A percentile compares a stretch with the other conserved stretches of the same genome.
These are phyloP conservation scores for Hemileia vastatrix DNA, from an alignment of 1,284 basidiomycete genomes.

Conservation along the genomic window DNA sequence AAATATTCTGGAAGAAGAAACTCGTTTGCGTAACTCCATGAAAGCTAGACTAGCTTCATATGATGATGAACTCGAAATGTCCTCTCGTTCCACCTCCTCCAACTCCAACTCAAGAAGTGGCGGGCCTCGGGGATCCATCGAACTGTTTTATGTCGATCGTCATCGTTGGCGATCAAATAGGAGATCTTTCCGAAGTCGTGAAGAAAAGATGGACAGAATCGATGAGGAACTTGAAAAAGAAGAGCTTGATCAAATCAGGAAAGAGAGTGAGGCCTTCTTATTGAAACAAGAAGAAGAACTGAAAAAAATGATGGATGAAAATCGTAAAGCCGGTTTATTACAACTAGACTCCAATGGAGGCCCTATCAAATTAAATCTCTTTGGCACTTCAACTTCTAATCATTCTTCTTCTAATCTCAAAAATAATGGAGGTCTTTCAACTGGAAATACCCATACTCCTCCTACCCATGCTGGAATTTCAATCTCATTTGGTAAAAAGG, in stretches of 20 bases:
- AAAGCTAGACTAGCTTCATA: slow-evolving; percentile 25
- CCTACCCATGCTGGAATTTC: slow-evolving; percentile 17
- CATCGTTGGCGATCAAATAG: slow-evolving; percentile 36
- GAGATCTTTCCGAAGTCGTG: slow-evolving; percentile 31
- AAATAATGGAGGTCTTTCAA: slow-evolving; percentile 3
- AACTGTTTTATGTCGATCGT: slow-evolving; percentile 30
- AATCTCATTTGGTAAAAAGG: slow-evolving; percentile 25
- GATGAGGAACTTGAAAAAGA: slow-evolving; percentile 36
- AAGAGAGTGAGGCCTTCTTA: slow-evolving; percentile 39
- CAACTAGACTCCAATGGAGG: slow-evolving; percentile 25
- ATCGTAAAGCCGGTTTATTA: slow-evolving; percentile 16
- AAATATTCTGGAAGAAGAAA: slow-evolving; percentile 21
- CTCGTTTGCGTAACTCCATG: slow-evolving; percentile 23
- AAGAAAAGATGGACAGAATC: slow-evolving; percentile 37
- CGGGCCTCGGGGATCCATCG: slow-evolving; percentile 28
- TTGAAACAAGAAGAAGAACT: slow-evolving; percentile 36
- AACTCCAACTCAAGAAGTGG: too few relatives aligned
- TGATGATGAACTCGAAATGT: slow-evolving; percentile 29
- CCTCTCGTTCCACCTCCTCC: too few relatives aligned
- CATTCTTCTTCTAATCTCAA: slow-evolving; percentile 5
- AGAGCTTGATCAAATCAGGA: slow-evolving; percentile 34
- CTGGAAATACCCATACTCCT: slow-evolving; percentile 23
- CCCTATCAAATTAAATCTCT: slow-evolving; percentile 25
- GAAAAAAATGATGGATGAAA: slow-evolving; percentile 24
- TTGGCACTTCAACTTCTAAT: slow-evolving; percentile 6